Percentiles rank a stretch among this genome's conserved stretches.
These are phyloP conservation scores for Beauveria sp. DNA, from an alignment of 2,329 filamentous ascomycete species.

Conservation along the genomic window DNA sequence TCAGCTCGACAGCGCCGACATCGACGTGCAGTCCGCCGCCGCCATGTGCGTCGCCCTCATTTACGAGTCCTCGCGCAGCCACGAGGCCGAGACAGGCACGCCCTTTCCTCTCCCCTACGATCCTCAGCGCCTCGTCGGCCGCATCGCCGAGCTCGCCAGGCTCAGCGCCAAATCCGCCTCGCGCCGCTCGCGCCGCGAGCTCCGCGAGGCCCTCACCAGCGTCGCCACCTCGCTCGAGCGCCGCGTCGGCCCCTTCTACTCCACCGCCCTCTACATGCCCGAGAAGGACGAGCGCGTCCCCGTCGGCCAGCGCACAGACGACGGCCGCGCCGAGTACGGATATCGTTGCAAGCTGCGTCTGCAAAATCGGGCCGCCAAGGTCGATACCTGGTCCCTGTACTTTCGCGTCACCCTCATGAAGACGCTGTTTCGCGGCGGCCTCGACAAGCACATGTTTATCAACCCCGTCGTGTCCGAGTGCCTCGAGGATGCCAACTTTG, in stretches of 20 bases:
- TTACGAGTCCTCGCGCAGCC: slow-evolving; percentile 59
- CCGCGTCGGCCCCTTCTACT: slow-evolving; percentile 47
- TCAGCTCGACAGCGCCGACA: slow-evolving; percentile 69
- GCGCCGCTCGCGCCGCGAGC: slow-evolving; percentile 38
- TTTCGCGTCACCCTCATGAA: slow-evolving; percentile 41
- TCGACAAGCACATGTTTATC: slow-evolving; percentile 29
- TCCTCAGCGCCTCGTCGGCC: slow-evolving; percentile 38
- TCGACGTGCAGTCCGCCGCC: slow-evolving; percentile 66
- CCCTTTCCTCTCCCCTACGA: slow-evolving; percentile 43
- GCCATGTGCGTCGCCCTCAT: slow-evolving; percentile 76
- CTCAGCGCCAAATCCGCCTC: slow-evolving; percentile 42
- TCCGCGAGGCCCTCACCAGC: slow-evolving; percentile 41
- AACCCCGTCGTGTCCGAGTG: slow-evolving; percentile 32
- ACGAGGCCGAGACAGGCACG: slow-evolving; percentile 42
- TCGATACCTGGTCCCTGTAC: slow-evolving; percentile 45
- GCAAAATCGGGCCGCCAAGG: slow-evolving; percentile 34
- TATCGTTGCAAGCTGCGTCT: slow-evolving; percentile 45
- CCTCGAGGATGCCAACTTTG: slow-evolving; percentile 29
- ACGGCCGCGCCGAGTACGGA: slow-evolving; percentile 41
- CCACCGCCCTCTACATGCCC: slow-evolving; percentile 35
- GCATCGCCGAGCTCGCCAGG: slow-evolving; percentile 39
- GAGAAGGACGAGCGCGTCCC: slow-evolving; percentile 36
- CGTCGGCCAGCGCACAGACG: slow-evolving; percentile 31
- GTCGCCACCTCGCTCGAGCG: slow-evolving; percentile 47
- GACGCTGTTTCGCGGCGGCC: slow-evolving; percentile 38